A percentile compares a stretch with the other conserved stretches of the same genome.
Evolutionary conservation across 441 rosid species (phyloP).

Genomic region (Erodium moschatum): DNA sequence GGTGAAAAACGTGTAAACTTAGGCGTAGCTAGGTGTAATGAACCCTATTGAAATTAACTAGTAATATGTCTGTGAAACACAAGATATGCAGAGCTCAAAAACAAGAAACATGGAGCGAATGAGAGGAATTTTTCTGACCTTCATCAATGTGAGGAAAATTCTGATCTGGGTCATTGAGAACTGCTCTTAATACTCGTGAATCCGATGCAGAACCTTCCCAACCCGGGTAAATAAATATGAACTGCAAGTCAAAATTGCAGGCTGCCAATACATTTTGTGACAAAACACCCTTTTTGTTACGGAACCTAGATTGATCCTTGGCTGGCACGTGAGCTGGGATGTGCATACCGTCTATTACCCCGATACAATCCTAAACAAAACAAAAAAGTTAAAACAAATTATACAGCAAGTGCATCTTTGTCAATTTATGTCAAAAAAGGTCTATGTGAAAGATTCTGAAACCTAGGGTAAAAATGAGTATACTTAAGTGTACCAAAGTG

Average conservation of each 20-base stretch:
- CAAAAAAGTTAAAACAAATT: conserved; percentile 18
- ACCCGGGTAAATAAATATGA: conserved; percentile 65
- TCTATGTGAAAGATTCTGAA: too few species aligned
- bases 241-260: conserved; percentile 69
- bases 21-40: too few species aligned
- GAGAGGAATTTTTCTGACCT: conserved; percentile 30
- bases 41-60: too few species aligned
- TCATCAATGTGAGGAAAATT: conserved; percentile 65
- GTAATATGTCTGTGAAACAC: not conserved
- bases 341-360: conserved; percentile 63
- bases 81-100: not conserved
- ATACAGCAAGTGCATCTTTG: too few species aligned
- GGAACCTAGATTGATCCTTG: conserved; percentile 67
- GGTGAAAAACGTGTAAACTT: too few species aligned
- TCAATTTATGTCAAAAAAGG: too few species aligned
- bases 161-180: conserved; percentile 65
- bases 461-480: too few species aligned
- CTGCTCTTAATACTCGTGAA: conserved; percentile 67
- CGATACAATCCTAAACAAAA: conserved; percentile 56
- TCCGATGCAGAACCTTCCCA: conserved; percentile 85
- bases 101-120: not conserved
- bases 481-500: too few species aligned
- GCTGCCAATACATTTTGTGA: conserved; percentile 76
- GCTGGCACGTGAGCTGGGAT: conserved; percentile 68
- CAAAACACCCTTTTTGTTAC: conserved; percentile 53